phyloP scores from a whole-genome alignment of 345 rosid species.

The Aethionema arabicum region DNA sequence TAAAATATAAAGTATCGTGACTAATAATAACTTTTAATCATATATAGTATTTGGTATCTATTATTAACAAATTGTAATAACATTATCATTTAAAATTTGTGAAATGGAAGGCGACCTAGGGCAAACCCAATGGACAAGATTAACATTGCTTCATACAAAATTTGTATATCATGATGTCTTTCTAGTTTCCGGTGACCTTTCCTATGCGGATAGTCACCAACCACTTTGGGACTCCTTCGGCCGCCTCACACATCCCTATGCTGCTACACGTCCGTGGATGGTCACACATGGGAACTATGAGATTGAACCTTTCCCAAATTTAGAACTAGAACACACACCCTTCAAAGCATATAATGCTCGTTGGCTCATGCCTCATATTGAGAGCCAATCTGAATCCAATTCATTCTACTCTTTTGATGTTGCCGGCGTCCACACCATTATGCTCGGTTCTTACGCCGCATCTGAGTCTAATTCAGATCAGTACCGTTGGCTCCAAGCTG shows the following conservation, averaged over 20 bases:
- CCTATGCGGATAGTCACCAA: constrained; percentile 73
- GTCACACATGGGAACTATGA: constrained; percentile 90
- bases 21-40: too few relatives aligned
- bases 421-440: constrained; percentile 44
- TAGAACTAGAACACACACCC: constrained; percentile 44
- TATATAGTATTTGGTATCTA: too few relatives aligned
- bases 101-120: constrained; percentile 74
- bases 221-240: constrained; percentile 92
- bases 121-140: constrained; percentile 76
- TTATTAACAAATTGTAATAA: too few relatives aligned
- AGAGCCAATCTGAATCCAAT: constrained; percentile 72
- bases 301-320: constrained; percentile 51
- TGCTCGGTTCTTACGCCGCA: constrained; percentile 74
- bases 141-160: constrained; percentile 55
- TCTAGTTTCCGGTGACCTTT: constrained; percentile 72
- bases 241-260: constrained; percentile 63
- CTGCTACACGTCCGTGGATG: constrained; percentile 92
- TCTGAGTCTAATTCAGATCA: constrained; percentile 57
- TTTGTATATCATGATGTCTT: constrained; percentile 67
- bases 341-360: constrained; percentile 81
- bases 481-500: constrained; percentile 65
- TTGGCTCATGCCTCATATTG: constrained; percentile 79
- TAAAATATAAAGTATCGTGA: too few relatives aligned
- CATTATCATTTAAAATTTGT: too few relatives aligned
- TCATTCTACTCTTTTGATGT: constrained; percentile 80